phyloP scores from a whole-genome alignment of 768 basidiomycete genomes.

The Tylopilus rubrobrunneus region DNA sequence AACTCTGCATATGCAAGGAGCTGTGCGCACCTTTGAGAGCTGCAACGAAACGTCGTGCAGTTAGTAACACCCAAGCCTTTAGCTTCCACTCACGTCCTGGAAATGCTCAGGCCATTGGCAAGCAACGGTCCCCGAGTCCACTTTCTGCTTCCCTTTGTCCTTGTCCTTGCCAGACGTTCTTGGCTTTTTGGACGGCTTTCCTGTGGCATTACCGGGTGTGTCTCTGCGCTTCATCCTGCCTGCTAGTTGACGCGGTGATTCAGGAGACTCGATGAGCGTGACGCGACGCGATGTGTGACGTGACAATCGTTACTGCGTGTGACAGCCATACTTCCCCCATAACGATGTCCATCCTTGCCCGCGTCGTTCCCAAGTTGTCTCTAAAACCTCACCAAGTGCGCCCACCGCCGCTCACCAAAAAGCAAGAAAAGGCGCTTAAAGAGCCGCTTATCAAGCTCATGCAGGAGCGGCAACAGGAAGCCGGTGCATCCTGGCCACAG shows the following conservation, averaged over 20 bases:
- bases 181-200: slow-evolving; percentile 12
- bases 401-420: slow-evolving; percentile 32
- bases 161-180: slow-evolving; percentile 3
- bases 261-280: neutral
- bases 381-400: slow-evolving; percentile 21
- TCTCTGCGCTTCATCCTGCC: slow-evolving; percentile 15
- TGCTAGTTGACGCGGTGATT: neutral
- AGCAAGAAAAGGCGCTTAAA: slow-evolving; percentile 26
- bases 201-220: neutral
- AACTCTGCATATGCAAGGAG: fast-evolving
- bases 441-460: slow-evolving; percentile 41
- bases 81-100: slow-evolving; percentile 35
- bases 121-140: neutral
- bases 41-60: slow-evolving; percentile 18
- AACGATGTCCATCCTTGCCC: slow-evolving; percentile 25
- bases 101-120: slow-evolving; percentile 62
- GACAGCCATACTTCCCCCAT: neutral
- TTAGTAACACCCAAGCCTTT: neutral
- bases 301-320: slow-evolving; percentile 1
- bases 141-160: slow-evolving; percentile 19
- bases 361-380: slow-evolving; percentile 36
- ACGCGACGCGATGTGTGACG: slow-evolving; percentile 22
- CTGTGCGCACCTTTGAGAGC: slow-evolving; percentile 55
- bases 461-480: slow-evolving; percentile 35
- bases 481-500: slow-evolving; percentile 40